Evolutionary conservation across 1,139 yeast genomes (phyloP).

Genomic region (Geotrichum restrictum): DNA sequence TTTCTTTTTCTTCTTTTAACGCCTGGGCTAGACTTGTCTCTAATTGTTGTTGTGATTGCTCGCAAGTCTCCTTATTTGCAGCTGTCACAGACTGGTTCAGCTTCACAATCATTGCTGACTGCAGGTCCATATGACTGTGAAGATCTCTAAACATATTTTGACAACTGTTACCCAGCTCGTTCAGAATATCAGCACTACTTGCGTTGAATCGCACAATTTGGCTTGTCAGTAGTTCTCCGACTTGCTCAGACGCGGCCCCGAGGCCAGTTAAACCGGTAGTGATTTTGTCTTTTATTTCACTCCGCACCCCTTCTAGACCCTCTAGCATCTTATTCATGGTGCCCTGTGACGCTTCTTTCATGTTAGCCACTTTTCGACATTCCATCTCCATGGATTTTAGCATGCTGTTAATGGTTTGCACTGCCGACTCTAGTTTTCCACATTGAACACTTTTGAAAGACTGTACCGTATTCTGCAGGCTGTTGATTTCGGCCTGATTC

Average conservation of each 20-base stretch:
- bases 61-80: neutral
- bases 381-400: constrained; percentile 20
- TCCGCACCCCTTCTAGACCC: constrained; percentile 26
- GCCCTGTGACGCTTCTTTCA: constrained; percentile 22
- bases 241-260: constrained; percentile 25
- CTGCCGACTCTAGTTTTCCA: constrained; percentile 22
- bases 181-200: neutral
- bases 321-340: constrained; percentile 25
- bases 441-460: constrained; percentile 23
- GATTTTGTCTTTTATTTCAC: constrained; percentile 26
- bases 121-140: constrained; percentile 18
- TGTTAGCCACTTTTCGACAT: constrained; percentile 16
- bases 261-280: constrained; percentile 25
- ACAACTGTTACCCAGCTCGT: constrained; percentile 3
- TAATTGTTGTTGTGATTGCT: constrained; percentile 1
- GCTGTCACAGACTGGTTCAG: constrained; percentile 8
- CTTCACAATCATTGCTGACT: constrained; percentile 6
- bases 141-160: constrained; percentile 3
- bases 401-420: constrained; percentile 22
- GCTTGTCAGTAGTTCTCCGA: constrained; percentile 11
- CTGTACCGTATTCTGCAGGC: constrained; percentile 9
- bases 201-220: constrained; percentile 9
- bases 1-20: constrained; percentile 7
- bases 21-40: neutral
- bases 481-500: constrained; percentile 6